Conservation (phyloP, 441 rosid species). For the Populus trichocarpa region DNA sequence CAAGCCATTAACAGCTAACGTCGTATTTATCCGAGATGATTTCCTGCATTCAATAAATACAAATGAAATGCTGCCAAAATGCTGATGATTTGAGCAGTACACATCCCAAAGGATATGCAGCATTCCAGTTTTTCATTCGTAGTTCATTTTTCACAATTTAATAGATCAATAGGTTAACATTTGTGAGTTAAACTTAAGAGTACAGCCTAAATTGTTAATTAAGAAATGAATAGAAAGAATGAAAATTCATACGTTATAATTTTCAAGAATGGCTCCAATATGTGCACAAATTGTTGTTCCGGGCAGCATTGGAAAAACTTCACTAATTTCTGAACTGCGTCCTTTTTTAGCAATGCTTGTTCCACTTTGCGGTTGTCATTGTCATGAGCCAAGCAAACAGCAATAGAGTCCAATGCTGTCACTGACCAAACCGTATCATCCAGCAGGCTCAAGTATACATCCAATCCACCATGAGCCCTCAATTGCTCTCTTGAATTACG, state of each 20-base stretch:
- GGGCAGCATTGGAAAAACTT: slow-evolving; percentile 90
- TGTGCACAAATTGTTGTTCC: slow-evolving; percentile 90
- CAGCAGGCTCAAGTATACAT: slow-evolving; percentile 88
- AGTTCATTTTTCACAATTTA: neutral
- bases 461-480: slow-evolving; percentile 93
- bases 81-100: neutral
- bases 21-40: slow-evolving; percentile 85
- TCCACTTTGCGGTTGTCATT: slow-evolving; percentile 93
- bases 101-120: neutral
- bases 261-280: slow-evolving; percentile 98
- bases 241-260: slow-evolving; percentile 65
- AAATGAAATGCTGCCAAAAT: neutral
- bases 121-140: neutral
- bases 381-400: slow-evolving; percentile 98
- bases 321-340: slow-evolving; percentile 84
- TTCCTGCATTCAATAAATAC: slow-evolving; percentile 56
- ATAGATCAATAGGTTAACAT: neutral
- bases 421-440: slow-evolving; percentile 87
- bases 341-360: slow-evolving; percentile 84
- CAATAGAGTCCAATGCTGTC: slow-evolving; percentile 93
- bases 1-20: slow-evolving; percentile 92
- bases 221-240: neutral
- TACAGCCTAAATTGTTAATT: neutral
- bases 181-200: neutral
- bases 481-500: slow-evolving; percentile 90